Base-by-base conservation (phyloP, 2,329 filamentous ascomycete genomes). In the Ascochyta rabiei region DNA sequence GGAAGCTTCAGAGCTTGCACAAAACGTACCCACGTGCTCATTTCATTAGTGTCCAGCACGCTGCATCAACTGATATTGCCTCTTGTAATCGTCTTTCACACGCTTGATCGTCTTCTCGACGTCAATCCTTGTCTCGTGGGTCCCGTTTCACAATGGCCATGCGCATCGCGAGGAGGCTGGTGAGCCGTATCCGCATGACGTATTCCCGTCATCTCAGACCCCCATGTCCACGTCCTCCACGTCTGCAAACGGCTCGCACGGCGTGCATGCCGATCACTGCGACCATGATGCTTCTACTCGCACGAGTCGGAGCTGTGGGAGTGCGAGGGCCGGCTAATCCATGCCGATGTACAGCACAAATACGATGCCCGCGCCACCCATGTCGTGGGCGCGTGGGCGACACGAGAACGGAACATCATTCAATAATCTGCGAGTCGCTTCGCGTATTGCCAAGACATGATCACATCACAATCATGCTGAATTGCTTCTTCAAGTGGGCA, bases 391-490 rank as follows among this genome's bases (percentile, higher is more conserved):
- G 52, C 46, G 40, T 46, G 46, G 37, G 37, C 19, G 45, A 46
- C 46, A 50, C 52, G 41, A 50, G 42, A 42, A 28, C 23, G 44
- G 45, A 39, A 10, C 34, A 40, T 54, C n/a, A 35, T 35, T 35
- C 52, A 47, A 50, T 55, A 50, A 33, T 47, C 24, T 21, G 46
- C 24, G 21, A 47, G 19, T 37, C 37, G 35, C 16, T 39, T 44
- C 24, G 30, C 52, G 37, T 55, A 50, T 55, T 55, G 52, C 52
- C 52, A 55, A 55, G 52, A 45, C 18, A 18, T 38, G 35, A 21
- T 49, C 23, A 18, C 18, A 18, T 49, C 15, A 6, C 5, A 12
- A 37, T 35, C 33, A 16, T 30, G 28, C 28, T 15, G 28, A 12
- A 39, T 18, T 35, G 23, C 23, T 41, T 19, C 35, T 48, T 30